phyloP scores from a whole-genome alignment of 495 filamentous ascomycete genomes.

The Penicillium turbatum region DNA sequence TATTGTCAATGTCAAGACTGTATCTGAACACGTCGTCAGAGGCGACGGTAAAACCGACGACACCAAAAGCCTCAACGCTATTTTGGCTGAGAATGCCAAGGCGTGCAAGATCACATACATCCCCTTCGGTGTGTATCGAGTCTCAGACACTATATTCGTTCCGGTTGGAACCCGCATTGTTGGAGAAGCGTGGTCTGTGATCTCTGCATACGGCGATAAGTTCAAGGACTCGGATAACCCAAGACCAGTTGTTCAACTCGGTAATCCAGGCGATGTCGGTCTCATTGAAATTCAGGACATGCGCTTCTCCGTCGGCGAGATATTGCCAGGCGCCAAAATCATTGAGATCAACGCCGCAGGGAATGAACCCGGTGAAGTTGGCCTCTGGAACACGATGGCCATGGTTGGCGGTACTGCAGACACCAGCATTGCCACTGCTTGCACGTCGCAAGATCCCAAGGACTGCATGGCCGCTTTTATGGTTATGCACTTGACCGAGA shows the following conservation, averaged over 20 bases:
- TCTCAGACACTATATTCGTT: slow-evolving; percentile 53
- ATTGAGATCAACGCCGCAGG: slow-evolving; percentile 51
- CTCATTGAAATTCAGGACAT: slow-evolving; percentile 56
- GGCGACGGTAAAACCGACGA: slow-evolving; percentile 45
- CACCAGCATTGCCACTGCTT: slow-evolving; percentile 31
- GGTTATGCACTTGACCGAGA: slow-evolving; percentile 49
- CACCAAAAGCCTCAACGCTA: slow-evolving; percentile 47
- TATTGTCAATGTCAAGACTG: slow-evolving; percentile 50
- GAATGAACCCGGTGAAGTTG: slow-evolving; percentile 49
- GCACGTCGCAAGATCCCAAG: slow-evolving; percentile 35
- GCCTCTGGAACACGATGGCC: slow-evolving; percentile 53
- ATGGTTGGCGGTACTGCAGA: slow-evolving; percentile 51
- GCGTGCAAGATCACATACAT: slow-evolving; percentile 55
- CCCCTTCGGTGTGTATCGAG: slow-evolving; percentile 56
- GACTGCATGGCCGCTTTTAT: slow-evolving; percentile 47
- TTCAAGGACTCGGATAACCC: slow-evolving; percentile 51
- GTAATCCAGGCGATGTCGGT: slow-evolving; percentile 53
- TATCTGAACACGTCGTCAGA: slow-evolving; percentile 28
- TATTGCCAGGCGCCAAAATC: slow-evolving; percentile 48
- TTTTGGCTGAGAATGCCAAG: slow-evolving; percentile 45
- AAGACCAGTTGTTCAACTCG: slow-evolving; percentile 55
- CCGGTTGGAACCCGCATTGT: slow-evolving; percentile 53
- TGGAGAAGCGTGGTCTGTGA: slow-evolving; percentile 51
- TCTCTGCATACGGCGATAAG: slow-evolving; percentile 44
- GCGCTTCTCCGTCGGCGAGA: slow-evolving; percentile 47